Conservation (phyloP, 169 alveolate species). For the Eimeria necatrix region DNA sequence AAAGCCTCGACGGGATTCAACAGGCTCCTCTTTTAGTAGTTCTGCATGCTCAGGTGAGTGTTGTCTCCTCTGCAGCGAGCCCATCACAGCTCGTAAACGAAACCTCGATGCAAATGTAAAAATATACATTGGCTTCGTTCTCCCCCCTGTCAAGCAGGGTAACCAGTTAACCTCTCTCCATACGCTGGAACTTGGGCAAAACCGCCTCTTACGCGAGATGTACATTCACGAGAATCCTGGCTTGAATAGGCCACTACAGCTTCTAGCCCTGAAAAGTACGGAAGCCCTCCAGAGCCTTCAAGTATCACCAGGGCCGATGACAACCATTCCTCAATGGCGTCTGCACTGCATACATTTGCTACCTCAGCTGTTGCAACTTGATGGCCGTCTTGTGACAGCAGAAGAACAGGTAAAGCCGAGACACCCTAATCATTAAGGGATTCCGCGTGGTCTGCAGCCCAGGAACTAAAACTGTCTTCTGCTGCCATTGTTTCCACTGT, state of each 20-base stretch:
- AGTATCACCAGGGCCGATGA: slow-evolving; percentile 71
- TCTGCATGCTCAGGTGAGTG: slow-evolving; percentile 39
- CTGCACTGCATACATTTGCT: slow-evolving; percentile 60
- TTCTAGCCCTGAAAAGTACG: slow-evolving; percentile 33
- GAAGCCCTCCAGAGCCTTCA: slow-evolving; percentile 46
- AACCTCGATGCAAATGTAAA: neutral
- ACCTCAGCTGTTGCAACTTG: slow-evolving; percentile 66
- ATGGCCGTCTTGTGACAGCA: slow-evolving; percentile 52
- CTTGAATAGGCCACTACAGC: slow-evolving; percentile 14
- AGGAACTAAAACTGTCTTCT: neutral
- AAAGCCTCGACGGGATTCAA: slow-evolving; percentile 73
- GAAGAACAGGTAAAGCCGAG: slow-evolving; percentile 57
- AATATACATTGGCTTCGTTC: neutral
- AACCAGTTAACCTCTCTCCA: slow-evolving; percentile 42
- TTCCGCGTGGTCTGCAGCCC: neutral
- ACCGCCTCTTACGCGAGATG: slow-evolving; percentile 53
- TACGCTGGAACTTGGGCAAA: slow-evolving; percentile 42
- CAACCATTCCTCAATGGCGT: slow-evolving; percentile 38
- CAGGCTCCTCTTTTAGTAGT: slow-evolving; percentile 35
- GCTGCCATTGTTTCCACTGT: neutral
- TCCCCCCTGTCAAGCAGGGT: slow-evolving; percentile 35
- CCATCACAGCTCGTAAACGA: neutral
- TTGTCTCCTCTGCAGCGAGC: neutral
- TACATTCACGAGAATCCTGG: slow-evolving; percentile 51
- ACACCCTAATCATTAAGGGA: neutral